Base-by-base conservation (phyloP, 345 rosid genomes). In the Aurinia saxatilis region DNA sequence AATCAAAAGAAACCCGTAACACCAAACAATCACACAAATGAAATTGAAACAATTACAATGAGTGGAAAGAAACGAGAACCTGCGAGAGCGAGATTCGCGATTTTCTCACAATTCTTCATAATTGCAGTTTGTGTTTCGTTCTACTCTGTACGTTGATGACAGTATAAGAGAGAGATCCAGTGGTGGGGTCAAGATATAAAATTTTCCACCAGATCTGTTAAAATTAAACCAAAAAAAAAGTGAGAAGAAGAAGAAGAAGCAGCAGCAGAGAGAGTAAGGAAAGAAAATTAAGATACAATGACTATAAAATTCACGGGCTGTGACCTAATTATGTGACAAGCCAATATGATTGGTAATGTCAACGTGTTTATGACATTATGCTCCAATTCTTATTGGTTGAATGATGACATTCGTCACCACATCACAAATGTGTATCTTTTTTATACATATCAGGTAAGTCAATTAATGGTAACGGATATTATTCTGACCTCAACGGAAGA, bases 51-150 rank as follows among this genome's bases (percentile, higher is more conserved):
- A n/a, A 31, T 50, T 6, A 29, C 3, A 4, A 27, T 0, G 6
- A 27, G 63, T 27, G 10, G 14, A 21, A 40, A 2, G 5, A 31
- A 35, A 67, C 2, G 66, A 50, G 68, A 52, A 91, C 98, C 98
- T 86, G 84, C 96, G 61, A 91, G 84, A 37, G 87, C 91, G 35
- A 80, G 51, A 75, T 86, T 88, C 2, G 98, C 90, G 11, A 88
- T 37, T 65, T 83, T 85, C 72, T 91, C 98, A 53, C 76, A 49
- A 68, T 78, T 88, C 85, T 85, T 92, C 96, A 89, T 89, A 16
- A 60, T n/a, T 67, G 54, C 8, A n/a, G n/a, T n/a, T 57, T 38
- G 21, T 34, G 57, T 53, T 27, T 8, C 54, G 73, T 51, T 59
- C 41, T 17, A 51, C 73, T 42, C 72, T 51, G 39, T 50, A 34